These are phyloP conservation scores for Pistacia atlantica DNA, from an alignment of 345 rosid genomes.

Conservation along the genomic window DNA sequence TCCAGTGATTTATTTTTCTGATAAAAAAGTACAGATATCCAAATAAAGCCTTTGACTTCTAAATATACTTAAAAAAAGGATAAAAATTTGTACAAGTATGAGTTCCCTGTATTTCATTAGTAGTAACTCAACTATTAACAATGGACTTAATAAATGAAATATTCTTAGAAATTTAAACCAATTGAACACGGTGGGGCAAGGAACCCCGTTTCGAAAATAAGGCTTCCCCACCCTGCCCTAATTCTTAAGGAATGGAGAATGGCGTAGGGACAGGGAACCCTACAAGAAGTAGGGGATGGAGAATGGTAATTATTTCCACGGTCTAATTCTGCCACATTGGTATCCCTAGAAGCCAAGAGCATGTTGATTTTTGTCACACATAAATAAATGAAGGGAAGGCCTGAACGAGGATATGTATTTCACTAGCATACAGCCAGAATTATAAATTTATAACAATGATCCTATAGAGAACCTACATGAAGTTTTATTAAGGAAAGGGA, in stretches of 20 bases:
- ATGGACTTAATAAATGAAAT: background rate
- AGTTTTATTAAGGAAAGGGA: constrained; percentile 14
- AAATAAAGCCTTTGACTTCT: background rate
- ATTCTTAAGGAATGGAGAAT: background rate
- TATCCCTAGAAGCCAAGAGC: no score
- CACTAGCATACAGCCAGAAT: background rate
- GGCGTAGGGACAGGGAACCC: no score
- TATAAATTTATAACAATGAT: background rate
- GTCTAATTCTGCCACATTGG: no score
- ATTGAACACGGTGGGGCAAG: no score
- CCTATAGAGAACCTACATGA: background rate
- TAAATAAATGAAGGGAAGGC: background rate
- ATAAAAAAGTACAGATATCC: background rate
- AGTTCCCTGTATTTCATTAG: background rate
- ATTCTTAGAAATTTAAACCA: no score
- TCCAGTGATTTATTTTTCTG: background rate
- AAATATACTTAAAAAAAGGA: background rate
- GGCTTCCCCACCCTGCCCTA: no score
- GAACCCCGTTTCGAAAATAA: no score
- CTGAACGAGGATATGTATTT: background rate
- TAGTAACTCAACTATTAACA: background rate
- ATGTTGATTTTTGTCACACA: background rate
- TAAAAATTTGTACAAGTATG: background rate
- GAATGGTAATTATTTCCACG: no score
- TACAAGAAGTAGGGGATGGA: no score